phyloP scores from a whole-genome alignment of 768 basidiomycete species.

The Termitomyces sp. region DNA sequence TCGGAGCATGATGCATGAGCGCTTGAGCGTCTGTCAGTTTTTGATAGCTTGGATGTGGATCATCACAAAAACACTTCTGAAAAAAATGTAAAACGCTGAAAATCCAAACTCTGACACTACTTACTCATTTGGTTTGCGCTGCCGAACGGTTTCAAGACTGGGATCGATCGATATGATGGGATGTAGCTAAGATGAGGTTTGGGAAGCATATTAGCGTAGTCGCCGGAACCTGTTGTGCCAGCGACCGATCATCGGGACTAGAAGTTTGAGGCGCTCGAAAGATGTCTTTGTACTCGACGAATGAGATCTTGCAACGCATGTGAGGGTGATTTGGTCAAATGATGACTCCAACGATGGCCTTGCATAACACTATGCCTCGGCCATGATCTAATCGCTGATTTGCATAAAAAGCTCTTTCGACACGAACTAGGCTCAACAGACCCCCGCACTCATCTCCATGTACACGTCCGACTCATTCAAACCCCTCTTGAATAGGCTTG shows the following conservation, averaged over 20 bases:
- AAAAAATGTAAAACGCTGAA: neutral
- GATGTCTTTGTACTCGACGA: no score
- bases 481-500: constrained; percentile 67
- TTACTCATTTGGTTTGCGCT: neutral
- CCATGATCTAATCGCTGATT: neutral
- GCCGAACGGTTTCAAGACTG: neutral
- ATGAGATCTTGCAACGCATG: neutral
- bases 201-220: neutral
- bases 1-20: neutral
- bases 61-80: neutral
- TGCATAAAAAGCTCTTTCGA: constrained; percentile 1
- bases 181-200: neutral
- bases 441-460: constrained; percentile 5
- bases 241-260: no score
- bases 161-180: neutral
- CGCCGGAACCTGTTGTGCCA: neutral
- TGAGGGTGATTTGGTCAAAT: neutral
- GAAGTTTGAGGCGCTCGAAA: no score
- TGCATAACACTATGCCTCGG: no score
- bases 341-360: neutral
- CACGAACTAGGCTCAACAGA: neutral
- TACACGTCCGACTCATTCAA: constrained; percentile 58
- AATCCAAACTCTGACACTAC: neutral
- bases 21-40: neutral
- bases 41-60: neutral